Conservation (phyloP, 2,329 filamentous ascomycete species). For the Claviceps arundinis region DNA sequence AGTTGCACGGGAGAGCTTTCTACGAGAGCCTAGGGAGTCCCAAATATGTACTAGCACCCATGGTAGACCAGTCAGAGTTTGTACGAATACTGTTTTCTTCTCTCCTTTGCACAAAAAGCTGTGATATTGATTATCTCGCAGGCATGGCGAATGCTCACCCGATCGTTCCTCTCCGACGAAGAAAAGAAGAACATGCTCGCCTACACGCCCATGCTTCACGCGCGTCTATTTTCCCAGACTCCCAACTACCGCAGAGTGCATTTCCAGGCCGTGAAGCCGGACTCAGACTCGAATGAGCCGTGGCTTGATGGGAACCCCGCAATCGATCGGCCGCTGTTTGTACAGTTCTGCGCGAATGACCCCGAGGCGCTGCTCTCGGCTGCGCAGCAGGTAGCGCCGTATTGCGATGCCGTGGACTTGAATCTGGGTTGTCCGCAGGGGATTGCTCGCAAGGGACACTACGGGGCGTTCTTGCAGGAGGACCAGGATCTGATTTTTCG, state of each 20-base stretch:
- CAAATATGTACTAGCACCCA: slow-evolving; percentile 81
- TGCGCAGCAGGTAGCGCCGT: slow-evolving; percentile 64
- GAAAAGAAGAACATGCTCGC: slow-evolving; percentile 57
- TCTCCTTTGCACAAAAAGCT: not conserved
- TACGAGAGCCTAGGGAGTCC: slow-evolving; percentile 92
- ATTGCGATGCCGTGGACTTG: slow-evolving; percentile 90
- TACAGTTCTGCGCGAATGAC: slow-evolving; percentile 92
- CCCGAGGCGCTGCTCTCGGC: slow-evolving; percentile 67
- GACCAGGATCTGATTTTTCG: slow-evolving; percentile 70
- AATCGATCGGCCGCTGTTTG: slow-evolving; percentile 79
- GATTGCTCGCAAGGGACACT: slow-evolving; percentile 80
- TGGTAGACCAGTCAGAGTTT: slow-evolving; percentile 98
- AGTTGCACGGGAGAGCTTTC: slow-evolving; percentile 75
- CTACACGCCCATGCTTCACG: slow-evolving; percentile 95
- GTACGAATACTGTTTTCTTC: slow-evolving; percentile 36
- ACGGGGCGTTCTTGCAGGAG: slow-evolving; percentile 91
- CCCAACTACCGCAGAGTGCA: slow-evolving; percentile 63
- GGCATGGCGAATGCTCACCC: slow-evolving; percentile 95
- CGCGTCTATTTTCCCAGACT: slow-evolving; percentile 70
- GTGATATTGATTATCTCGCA: slow-evolving; percentile 21
- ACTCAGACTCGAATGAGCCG: slow-evolving; percentile 18
- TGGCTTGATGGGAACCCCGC: slow-evolving; percentile 79
- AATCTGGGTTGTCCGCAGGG: slow-evolving; percentile 95
- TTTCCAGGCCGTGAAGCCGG: slow-evolving; percentile 54
- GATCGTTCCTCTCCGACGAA: slow-evolving; percentile 68